phyloP scores from a whole-genome alignment of 306 rosid genomes.

The Lathyrus aphaca region DNA sequence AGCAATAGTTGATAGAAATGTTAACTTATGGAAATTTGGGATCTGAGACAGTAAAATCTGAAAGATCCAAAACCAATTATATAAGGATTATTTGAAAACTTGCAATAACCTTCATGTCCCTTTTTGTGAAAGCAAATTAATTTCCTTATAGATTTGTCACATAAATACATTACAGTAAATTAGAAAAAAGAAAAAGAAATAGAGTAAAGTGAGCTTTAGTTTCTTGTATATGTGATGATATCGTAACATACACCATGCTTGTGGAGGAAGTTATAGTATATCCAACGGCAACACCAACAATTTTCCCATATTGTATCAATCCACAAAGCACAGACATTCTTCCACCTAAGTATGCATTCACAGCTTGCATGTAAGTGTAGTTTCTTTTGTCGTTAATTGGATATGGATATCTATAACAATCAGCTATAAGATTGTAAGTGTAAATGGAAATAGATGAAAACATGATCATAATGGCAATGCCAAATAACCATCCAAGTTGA shows the following conservation, averaged over 20 bases:
- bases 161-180: background rate
- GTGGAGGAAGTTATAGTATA: slow-evolving; percentile 54
- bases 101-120: slow-evolving; percentile 57
- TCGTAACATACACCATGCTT: slow-evolving; percentile 53
- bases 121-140: slow-evolving; percentile 54
- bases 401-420: slow-evolving; percentile 51
- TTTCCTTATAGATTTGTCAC: slow-evolving; percentile 62
- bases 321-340: slow-evolving; percentile 48
- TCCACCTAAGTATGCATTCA: slow-evolving; percentile 47
- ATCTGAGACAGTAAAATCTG: slow-evolving; percentile 64
- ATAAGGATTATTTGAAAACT: slow-evolving; percentile 66
- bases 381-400: slow-evolving; percentile 40
- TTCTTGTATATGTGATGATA: too few relatives aligned
- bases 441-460: slow-evolving; percentile 47
- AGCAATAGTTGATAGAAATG: slow-evolving; percentile 63
- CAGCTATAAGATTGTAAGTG: slow-evolving; percentile 49
- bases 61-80: slow-evolving; percentile 55
- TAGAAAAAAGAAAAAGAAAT: too few relatives aligned
- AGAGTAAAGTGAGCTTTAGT: too few relatives aligned
- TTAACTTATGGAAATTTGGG: slow-evolving; percentile 59
- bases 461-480: slow-evolving; percentile 28
- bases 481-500: slow-evolving; percentile 51
- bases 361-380: slow-evolving; percentile 58
- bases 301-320: slow-evolving; percentile 46
- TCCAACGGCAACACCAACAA: slow-evolving; percentile 47